Percentiles rank a stretch among this genome's conserved stretches.
These are phyloP conservation scores for Parascedosporium putredinis DNA, from an alignment of 2,329 filamentous ascomycete genomes.

Conservation along the genomic window DNA sequence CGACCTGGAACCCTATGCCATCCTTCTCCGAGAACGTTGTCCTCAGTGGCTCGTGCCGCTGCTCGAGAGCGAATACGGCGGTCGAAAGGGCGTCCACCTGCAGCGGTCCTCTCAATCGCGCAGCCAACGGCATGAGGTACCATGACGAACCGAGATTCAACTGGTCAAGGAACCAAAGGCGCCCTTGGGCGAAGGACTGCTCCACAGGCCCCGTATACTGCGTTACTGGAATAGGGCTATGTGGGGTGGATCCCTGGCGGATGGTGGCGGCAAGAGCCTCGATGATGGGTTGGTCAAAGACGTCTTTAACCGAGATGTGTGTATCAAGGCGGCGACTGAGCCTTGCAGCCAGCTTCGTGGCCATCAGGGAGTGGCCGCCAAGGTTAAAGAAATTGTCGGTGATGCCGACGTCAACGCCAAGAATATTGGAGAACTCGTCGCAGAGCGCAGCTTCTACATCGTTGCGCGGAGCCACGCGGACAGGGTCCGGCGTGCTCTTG, in stretches of 20 bases:
- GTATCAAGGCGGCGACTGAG: slow-evolving; percentile 9
- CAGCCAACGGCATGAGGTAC: slow-evolving; percentile 13
- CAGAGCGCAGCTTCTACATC: slow-evolving; percentile 10
- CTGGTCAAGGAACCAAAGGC: slow-evolving; percentile 16
- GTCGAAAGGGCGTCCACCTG: slow-evolving; percentile 9
- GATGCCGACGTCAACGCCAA: slow-evolving; percentile 9
- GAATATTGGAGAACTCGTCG: slow-evolving; percentile 9
- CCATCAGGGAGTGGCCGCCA: slow-evolving; percentile 11
- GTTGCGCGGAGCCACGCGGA: neutral
- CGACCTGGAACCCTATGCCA: no score
- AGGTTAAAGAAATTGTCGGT: slow-evolving; percentile 13
- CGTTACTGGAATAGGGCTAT: neutral
- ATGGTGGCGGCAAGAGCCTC: neutral
- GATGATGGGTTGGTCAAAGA: slow-evolving; percentile 6
- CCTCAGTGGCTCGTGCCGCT: no score
- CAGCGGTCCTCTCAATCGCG: slow-evolving; percentile 11
- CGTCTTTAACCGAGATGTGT: neutral
- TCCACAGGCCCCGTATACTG: slow-evolving; percentile 11
- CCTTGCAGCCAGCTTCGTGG: neutral
- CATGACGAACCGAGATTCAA: slow-evolving; percentile 12
- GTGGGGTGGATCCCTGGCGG: neutral
- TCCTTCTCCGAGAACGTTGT: no score
- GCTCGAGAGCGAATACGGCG: slow-evolving; percentile 12
- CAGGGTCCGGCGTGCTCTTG: neutral
- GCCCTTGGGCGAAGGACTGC: slow-evolving; percentile 15